phyloP scores from a whole-genome alignment of 805 yeast genomes.

The Metschnikowia arizonensis region DNA sequence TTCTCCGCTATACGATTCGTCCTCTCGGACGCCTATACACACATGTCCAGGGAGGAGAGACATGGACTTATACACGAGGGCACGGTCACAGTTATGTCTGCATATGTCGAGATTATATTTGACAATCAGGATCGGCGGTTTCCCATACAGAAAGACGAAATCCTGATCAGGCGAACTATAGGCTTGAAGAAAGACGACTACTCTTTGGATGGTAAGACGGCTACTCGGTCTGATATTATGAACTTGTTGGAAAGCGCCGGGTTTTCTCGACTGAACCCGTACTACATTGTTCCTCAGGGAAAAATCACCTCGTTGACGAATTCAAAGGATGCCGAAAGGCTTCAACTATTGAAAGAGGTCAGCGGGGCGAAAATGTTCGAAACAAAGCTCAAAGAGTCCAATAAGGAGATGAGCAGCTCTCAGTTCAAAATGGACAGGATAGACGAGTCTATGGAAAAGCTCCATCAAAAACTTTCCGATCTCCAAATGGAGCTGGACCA shows the following conservation, averaged over 20 bases:
- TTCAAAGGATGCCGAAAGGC: constrained; percentile 80
- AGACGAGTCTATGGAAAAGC: constrained; percentile 64
- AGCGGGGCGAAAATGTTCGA: constrained; percentile 95
- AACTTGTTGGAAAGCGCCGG: constrained; percentile 88
- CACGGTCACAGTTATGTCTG: constrained; percentile 84
- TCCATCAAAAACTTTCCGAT: constrained; percentile 69
- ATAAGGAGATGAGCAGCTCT: constrained; percentile 73
- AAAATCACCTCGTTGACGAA: constrained; percentile 82
- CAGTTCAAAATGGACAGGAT: constrained; percentile 66
- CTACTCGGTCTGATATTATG: constrained; percentile 76
- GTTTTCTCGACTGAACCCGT: constrained; percentile 83
- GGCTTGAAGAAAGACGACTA: constrained; percentile 93
- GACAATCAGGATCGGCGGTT: constrained; percentile 77
- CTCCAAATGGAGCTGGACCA: constrained; percentile 78
- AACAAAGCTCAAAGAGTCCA: constrained; percentile 68
- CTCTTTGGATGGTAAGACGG: constrained; percentile 72
- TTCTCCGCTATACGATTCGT: constrained; percentile 94
- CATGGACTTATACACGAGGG: constrained; percentile 88
- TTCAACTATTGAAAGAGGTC: constrained; percentile 78
- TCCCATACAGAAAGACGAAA: constrained; percentile 63
- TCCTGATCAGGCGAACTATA: constrained; percentile 78
- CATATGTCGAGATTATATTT: constrained; percentile 85
- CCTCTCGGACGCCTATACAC: constrained; percentile 81
- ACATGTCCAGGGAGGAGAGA: constrained; percentile 79
- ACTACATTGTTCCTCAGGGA: constrained; percentile 97